Conservation (phyloP, 805 yeast genomes). For the Blastobotrys robertii region DNA sequence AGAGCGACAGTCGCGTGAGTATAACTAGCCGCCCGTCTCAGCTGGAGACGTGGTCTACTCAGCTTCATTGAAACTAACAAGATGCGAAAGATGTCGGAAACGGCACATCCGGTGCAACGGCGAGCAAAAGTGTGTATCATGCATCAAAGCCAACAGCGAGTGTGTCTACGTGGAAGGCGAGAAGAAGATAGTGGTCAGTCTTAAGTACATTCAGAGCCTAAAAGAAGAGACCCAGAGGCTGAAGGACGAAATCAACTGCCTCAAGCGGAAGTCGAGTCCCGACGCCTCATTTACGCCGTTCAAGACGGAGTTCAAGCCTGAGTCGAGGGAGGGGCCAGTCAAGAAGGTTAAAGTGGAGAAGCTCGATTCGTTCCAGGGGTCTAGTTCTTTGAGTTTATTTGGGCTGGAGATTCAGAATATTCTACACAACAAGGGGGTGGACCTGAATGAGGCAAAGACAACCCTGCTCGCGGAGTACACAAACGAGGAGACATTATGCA, state of each 20-base stretch:
- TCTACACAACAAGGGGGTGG: constrained; percentile 6
- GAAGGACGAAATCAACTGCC: constrained; percentile 1
- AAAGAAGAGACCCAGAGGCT: constrained; percentile 14
- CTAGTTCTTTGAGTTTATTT: constrained; percentile 9
- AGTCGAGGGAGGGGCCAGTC: not conserved
- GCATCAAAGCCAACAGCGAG: constrained; percentile 10
- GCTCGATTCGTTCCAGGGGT: constrained; percentile 1
- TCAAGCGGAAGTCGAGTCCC: not conserved
- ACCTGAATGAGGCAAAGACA: constrained; percentile 2
- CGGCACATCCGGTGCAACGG: constrained; percentile 20
- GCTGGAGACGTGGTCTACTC: no score
- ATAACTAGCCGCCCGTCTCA: no score
- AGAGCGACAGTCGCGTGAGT: no score
- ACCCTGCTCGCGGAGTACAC: no score
- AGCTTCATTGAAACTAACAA: not conserved
- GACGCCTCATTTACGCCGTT: not conserved
- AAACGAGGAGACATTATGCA: not conserved
- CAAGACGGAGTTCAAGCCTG: not conserved
- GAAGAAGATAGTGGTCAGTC: constrained; percentile 17
- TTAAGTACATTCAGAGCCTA: constrained; percentile 14
- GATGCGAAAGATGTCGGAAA: constrained; percentile 19
- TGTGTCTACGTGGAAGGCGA: constrained; percentile 20
- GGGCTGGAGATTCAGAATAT: constrained; percentile 11
- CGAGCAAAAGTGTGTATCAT: constrained; percentile 13
- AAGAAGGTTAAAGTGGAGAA: not conserved